Base-by-base conservation (phyloP, 805 yeast genomes). In the Barnettozyma californica region DNA sequence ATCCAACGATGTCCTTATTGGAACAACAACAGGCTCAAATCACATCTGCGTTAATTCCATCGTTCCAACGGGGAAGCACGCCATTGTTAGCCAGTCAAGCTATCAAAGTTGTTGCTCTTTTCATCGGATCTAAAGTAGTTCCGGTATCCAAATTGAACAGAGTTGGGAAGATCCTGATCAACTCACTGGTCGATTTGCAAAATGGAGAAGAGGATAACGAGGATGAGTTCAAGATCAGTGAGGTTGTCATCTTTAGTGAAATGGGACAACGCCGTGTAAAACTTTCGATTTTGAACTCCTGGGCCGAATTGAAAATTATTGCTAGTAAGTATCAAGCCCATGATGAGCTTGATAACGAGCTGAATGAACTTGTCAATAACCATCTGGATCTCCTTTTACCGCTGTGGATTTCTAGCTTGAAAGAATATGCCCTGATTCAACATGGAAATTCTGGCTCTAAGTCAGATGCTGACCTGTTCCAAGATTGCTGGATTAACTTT, bases 21-120 rank as follows among this genome's bases (percentile, higher is more conserved):
- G 96, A 87, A 55, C 97, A 91, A 65, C 96, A 87, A 59, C 97
- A 94, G 59, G 98, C 98, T 0, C 97, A 89, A 57, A 87, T 94
- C 9, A 83, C 87, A 9, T 84, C 96, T 49, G 95, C 98, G 0
- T 72, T 92, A 48, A 77, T 89, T 43, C 96, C 97, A 0, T 88
- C 95, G 10, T 92, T 94, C 67, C 76, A 76, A 31, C 70, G 76
- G 3, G 91, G 83, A 18, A 83, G 90, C 48, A 82, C 84, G 11
- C 80, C 95, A 1, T 76, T 77, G 34, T 75, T 89, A 1, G 90
- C 92, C 1, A 78, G 87, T 20, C 78, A 77, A 46, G 96, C 97
- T 0, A 77, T 92, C 33, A 78, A 78, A 37, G 85, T 90, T 2
- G 80, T 87, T 34, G 90, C 96, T 0, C 82, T 81, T 47, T 82